phyloP scores from a whole-genome alignment of 179 eudicot species.

The Beta lomatogona region DNA sequence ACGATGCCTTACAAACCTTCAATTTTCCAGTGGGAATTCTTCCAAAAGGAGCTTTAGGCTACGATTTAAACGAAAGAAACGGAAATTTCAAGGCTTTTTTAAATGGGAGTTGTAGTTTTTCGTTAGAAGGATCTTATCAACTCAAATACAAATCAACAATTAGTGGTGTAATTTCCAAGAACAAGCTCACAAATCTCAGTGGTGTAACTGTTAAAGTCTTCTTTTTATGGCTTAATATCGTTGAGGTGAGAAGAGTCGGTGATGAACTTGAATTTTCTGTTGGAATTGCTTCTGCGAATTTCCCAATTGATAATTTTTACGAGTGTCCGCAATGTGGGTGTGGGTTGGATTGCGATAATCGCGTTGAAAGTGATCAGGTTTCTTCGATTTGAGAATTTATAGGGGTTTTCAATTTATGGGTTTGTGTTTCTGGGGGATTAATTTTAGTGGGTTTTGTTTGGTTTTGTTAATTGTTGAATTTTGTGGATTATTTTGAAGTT shows the following conservation, averaged over 20 bases:
- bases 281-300: constrained; percentile 55
- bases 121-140: constrained; percentile 60
- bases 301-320: constrained; percentile 43
- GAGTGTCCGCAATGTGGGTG: constrained; percentile 60
- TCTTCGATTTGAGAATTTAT: constrained; percentile 24
- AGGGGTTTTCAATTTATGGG: constrained; percentile 6
- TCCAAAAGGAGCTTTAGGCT: constrained; percentile 48
- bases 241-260: constrained; percentile 48
- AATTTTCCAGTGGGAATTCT: constrained; percentile 55
- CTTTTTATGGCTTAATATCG: constrained; percentile 56
- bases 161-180: constrained; percentile 41
- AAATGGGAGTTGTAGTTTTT: constrained; percentile 45
- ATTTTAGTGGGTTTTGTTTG: constrained; percentile 15
- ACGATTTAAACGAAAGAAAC: constrained; percentile 38
- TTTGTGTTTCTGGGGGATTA: constrained; percentile 19
- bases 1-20: constrained; percentile 48
- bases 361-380: neutral
- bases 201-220: constrained; percentile 56
- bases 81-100: constrained; percentile 53
- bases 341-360: constrained; percentile 35
- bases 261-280: constrained; percentile 56
- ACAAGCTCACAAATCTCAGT: constrained; percentile 42
- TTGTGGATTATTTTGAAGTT: neutral
- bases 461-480: constrained; percentile 4
- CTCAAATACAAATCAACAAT: constrained; percentile 47